Percentiles rank a stretch among this genome's conserved stretches.
Evolutionary conservation across 73 alveolate genomes (phyloP).

Genomic region (Blepharisma stoltei): DNA sequence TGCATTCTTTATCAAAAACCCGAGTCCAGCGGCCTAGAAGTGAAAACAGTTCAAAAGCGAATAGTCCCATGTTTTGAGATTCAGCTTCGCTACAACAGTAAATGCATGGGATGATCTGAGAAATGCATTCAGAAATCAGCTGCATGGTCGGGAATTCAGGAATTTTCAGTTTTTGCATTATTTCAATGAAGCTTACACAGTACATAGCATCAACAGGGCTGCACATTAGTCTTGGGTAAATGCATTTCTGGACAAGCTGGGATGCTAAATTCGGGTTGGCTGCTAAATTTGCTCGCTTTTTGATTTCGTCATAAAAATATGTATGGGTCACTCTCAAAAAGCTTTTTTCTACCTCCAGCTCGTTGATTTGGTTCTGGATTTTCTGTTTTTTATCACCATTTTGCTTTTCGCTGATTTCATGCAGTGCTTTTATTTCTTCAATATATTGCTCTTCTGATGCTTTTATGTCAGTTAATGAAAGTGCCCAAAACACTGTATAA

Average conservation of each 20-base stretch:
- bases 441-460: conserved; percentile 9
- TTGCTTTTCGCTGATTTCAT: neutral
- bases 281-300: neutral
- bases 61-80: conserved; percentile 56
- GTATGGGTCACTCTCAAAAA: neutral
- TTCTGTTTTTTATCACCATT: neutral
- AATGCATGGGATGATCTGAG: conserved; percentile 49
- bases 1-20: neutral
- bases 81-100: conserved; percentile 61
- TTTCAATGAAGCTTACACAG: conserved; percentile 42
- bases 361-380: neutral
- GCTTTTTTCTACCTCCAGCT: neutral
- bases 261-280: neutral
- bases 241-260: conserved; percentile 45
- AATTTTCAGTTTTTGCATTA: conserved; percentile 37
- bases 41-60: conserved; percentile 55
- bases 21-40: conserved; percentile 42
- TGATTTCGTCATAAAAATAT: neutral
- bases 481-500: conserved; percentile 19
- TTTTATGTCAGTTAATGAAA: neutral
- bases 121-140: conserved; percentile 42
- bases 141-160: conserved; percentile 47
- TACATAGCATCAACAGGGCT: conserved; percentile 60
- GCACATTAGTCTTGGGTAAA: conserved; percentile 62
- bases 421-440: neutral